A percentile compares a stretch with the other conserved stretches of the same genome.
Conservation (phyloP, 371 early-diverging fungal genomes). For the Mucor piriformis region DNA sequence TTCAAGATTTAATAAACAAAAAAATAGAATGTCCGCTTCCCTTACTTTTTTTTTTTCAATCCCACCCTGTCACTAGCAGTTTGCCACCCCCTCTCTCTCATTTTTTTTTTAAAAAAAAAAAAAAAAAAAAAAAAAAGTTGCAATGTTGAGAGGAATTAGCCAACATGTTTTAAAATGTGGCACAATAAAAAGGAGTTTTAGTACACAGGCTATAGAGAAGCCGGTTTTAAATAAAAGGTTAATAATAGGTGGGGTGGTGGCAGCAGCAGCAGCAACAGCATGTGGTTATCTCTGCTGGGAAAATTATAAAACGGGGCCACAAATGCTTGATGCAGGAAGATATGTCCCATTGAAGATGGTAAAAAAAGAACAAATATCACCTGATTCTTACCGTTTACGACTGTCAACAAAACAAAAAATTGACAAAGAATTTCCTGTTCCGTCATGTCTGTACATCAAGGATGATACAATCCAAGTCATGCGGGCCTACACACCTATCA, state of each 20-base stretch:
- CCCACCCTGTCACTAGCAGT: background rate
- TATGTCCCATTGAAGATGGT: constrained; percentile 34
- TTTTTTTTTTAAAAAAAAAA: background rate
- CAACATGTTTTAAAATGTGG: background rate
- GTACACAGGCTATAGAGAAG: background rate
- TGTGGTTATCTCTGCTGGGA: constrained; percentile 17
- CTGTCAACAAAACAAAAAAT: constrained; percentile 26
- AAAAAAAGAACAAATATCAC: constrained; percentile 32
- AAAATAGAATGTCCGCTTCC: constrained; percentile 25
- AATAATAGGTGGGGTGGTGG: background rate
- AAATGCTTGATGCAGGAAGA: constrained; percentile 24
- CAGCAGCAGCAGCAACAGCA: background rate
- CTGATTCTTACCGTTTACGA: constrained; percentile 39
- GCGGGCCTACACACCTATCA: constrained; percentile 68
- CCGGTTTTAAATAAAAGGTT: background rate
- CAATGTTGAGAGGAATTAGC: constrained; percentile 2
- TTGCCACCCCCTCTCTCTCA: background rate
- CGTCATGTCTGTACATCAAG: constrained; percentile 63
- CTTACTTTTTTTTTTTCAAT: background rate
- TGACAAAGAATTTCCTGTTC: constrained; percentile 35
- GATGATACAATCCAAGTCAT: constrained; percentile 72
- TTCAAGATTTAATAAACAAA: constrained; percentile 12
- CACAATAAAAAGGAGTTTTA: background rate
- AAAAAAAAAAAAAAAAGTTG: background rate
- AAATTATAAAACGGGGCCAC: constrained; percentile 6